A percentile compares a stretch with the other conserved stretches of the same genome.
Conservation (phyloP, 352 stramenopile species). For the Pythium apleroticum region DNA sequence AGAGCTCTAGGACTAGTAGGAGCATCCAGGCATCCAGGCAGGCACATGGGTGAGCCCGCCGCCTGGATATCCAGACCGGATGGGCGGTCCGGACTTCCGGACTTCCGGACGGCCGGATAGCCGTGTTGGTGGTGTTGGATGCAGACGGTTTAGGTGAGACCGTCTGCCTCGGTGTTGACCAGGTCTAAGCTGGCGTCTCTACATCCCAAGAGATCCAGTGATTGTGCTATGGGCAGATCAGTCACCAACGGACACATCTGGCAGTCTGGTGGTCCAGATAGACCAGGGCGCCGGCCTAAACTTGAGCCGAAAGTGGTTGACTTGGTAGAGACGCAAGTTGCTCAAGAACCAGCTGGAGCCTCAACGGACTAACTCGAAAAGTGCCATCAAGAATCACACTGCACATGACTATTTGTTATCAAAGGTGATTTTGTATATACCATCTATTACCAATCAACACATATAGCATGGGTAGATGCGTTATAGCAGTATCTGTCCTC, state of each 20-base stretch:
- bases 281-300: no score
- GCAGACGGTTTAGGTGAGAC: not conserved
- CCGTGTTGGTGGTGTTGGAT: not conserved
- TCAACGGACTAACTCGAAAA: not conserved
- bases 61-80: not conserved
- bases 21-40: no score
- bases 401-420: no score
- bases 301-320: no score
- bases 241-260: not conserved
- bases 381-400: not conserved
- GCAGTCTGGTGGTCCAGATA: no score
- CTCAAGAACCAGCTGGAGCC: not conserved
- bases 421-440: no score
- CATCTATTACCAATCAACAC: no score
- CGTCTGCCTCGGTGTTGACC: not conserved
- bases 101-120: not conserved
- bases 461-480: no score
- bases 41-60: no score
- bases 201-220: not conserved
- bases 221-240: not conserved
- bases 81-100: no score
- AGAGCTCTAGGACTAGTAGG: not conserved
- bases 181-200: not conserved
- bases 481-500: no score
- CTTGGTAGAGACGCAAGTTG: not conserved